Percentiles rank a stretch among this genome's conserved stretches.
Conservation (phyloP, 2,329 filamentous ascomycete species). For the Berkeleyomyces basicola region DNA sequence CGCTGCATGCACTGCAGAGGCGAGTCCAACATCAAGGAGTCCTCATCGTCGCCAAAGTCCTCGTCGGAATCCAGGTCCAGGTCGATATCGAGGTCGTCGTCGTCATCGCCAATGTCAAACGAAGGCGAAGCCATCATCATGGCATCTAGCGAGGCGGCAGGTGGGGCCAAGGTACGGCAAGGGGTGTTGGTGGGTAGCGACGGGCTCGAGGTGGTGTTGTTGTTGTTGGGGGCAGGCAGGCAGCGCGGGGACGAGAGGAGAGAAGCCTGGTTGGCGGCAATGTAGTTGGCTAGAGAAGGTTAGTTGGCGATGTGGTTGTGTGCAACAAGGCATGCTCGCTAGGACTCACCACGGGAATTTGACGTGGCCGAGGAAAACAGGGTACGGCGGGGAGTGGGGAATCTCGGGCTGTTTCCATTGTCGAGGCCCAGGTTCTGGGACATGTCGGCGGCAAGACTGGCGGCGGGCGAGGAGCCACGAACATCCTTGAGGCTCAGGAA, state of each 20-base stretch:
- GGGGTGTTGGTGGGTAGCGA: constrained; percentile 21
- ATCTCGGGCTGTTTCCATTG: constrained; percentile 42
- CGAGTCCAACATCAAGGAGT: constrained; percentile 12
- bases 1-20: constrained; percentile 9
- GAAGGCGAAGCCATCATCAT: constrained; percentile 13
- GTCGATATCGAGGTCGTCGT: constrained; percentile 5
- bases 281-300: background rate
- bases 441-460: constrained; percentile 80
- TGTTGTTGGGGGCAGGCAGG: constrained; percentile 38
- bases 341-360: background rate
- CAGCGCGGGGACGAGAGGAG: constrained; percentile 18
- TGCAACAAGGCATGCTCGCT: background rate
- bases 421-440: constrained; percentile 96
- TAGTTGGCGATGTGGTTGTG: background rate
- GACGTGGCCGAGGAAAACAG: constrained; percentile 23
- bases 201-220: constrained; percentile 56
- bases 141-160: constrained; percentile 6
- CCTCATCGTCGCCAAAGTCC: constrained; percentile 9
- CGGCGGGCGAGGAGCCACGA: constrained; percentile 75
- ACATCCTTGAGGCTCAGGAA: constrained; percentile 70
- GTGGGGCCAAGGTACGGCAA: constrained; percentile 2
- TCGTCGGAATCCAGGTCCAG: constrained; percentile 9
- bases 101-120: constrained; percentile 3
- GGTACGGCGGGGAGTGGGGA: constrained; percentile 26
- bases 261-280: constrained; percentile 14